Base-by-base conservation (phyloP, 805 yeast genomes). In the Kuraishia cidri region DNA sequence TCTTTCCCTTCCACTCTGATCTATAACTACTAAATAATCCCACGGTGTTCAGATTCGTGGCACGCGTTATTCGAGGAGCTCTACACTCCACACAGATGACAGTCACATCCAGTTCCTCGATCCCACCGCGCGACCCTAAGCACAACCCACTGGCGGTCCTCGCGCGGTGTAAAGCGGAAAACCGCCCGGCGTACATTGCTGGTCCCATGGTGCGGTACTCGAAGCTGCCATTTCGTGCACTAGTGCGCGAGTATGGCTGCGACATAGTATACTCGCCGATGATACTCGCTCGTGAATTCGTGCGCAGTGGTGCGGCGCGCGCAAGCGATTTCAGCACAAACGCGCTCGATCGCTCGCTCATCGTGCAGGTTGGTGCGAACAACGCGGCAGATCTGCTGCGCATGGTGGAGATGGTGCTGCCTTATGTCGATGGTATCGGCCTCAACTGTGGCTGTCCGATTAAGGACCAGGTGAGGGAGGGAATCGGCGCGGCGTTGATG, bases 151-250 rank as follows among this genome's bases (percentile, higher is more conserved):
- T 75, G 13, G 52, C 60, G 26, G 69, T 77, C 11, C 62, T 77
- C 8, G 56, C 61, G 33, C 55, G 66, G 36, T 60, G 79, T 48
- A 51, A 56, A 41, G 33, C 44, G 3, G 71, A 67, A 38, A 61
- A 62, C 4, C 55, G 79, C 37, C 79, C 80, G 0, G 85, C 72
- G 1, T 69, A 66, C 27, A 66, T 82, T 8, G 78, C 84, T 1
- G 98, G 97, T 0, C 98, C 98, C 4, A 92, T 92, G 98, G 98
- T 92, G 1, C 64, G 98, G 32, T 92, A 92, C 62, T 85, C 95
- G 1, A 90, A 92, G 54, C 67, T 92, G 27, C 96, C 97, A 3
- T 90, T 92, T 49, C 66, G 98, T 33, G 83, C 84, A 37, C 61
- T 84, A 5, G 77, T 82, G 11, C 58, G 96, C 21, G 76, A 77